Conservation (phyloP, 2,329 filamentous ascomycete species). For the Colletotrichum magnum region DNA sequence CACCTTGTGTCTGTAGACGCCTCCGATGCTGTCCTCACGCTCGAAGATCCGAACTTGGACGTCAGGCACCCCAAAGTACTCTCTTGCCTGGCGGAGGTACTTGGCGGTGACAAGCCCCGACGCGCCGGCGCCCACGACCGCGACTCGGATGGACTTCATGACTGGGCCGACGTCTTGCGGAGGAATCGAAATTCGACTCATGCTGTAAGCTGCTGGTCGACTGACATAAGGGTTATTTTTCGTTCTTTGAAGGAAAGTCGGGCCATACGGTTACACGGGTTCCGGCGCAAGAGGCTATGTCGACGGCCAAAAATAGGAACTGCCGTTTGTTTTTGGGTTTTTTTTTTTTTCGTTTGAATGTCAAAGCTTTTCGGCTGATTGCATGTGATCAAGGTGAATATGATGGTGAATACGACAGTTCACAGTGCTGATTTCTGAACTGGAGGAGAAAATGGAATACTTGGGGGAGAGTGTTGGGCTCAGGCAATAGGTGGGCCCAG, state of each 20-base stretch:
- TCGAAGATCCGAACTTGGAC: constrained; percentile 62
- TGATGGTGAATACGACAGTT: too few species aligned
- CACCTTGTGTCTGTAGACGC: constrained; percentile 61
- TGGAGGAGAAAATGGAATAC: too few species aligned
- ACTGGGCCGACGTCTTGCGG: neutral
- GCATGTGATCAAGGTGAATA: too few species aligned
- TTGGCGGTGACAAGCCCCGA: constrained; percentile 58
- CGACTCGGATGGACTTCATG: constrained; percentile 52
- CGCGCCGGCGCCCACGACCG: constrained; percentile 60
- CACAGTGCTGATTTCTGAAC: too few species aligned
- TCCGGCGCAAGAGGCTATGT: neutral
- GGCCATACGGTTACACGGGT: neutral
- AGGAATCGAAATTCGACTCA: neutral
- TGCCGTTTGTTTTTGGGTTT: neutral
- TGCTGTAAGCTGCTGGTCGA: neutral
- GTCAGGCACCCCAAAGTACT: constrained; percentile 53
- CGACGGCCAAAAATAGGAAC: neutral
- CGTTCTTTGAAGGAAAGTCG: neutral
- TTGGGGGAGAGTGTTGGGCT: too few species aligned
- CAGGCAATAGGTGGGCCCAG: too few species aligned
- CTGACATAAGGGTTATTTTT: neutral
- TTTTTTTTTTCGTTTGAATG: neutral
- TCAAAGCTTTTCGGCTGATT: neutral
- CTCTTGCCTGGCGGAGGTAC: constrained; percentile 55
- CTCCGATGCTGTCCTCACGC: constrained; percentile 58